Evolutionary conservation across 257 asterid species (phyloP), one percentile per base, ranked within the genome.

Genomic region (Nemophila menziesii): DNA sequence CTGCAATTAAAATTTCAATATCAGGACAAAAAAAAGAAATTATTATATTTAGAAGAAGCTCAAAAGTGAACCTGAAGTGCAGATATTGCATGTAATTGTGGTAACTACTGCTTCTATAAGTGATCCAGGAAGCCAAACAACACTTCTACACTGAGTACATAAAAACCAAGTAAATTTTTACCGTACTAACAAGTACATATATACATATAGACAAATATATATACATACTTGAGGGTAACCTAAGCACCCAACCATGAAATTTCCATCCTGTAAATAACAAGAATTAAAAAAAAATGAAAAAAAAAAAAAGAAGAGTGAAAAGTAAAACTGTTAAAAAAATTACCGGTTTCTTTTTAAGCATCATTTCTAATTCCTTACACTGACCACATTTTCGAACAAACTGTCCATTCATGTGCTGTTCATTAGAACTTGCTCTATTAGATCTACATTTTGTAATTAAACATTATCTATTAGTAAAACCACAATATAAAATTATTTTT

Each of bases 231-330:
- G 86, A 52, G 98, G 98, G 62, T 23, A 89, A 56, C 95, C 94
- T 76, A 70, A 74, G 82, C 98, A 89, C 22, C 97, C 98, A 51
- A 89, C 95, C 98, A 84, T 89, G 82, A 80, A 89, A 54, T 76
- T 84, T 54, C 98, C 98, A 57, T 89, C 98, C 95, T 84, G 92
- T 80, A 80, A 8, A 29, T 44, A 45, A 44, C 59, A 5, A 14
- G 48, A 29, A 24, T 33, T 12, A 43, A 16, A 6, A 18, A 8
- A 19, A 37, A 4, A 10, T 55, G 41, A 18, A 18, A 29, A 29
- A 2, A 7, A 29, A 10, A 29, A 29, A 7, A 29, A 29, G 36
- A 29, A 29, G 12, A 29, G 4, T 2, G 12, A 29, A 29, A 29
- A 29, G 9, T 2, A 7, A 29, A 7, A 29, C 9, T 2, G 36